Evolutionary conservation across 208 protist genomes (phyloP), one percentile per base, ranked within the genome.

Genomic region (Leishmania arabica): DNA sequence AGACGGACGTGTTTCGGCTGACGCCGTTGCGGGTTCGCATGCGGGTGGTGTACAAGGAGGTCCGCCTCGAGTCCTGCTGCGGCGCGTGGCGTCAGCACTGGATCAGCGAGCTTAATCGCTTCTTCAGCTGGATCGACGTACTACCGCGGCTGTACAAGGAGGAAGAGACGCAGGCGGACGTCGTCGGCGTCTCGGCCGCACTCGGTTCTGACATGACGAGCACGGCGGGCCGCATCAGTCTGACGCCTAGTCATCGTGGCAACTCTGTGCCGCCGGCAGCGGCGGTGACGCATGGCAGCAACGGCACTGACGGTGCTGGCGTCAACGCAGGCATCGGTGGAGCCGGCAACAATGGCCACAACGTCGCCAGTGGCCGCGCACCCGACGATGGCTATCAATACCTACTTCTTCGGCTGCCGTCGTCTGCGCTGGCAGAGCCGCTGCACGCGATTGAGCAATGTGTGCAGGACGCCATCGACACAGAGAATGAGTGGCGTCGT

Each of bases 1-100:
- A 91, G 81, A 98, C 93, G 64, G 91, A 94, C 21, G 89, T 95
- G 62, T 98, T 95, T 85, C 84, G 81, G 13, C 88, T 98, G 42
- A 83, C 81, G n/a, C 95, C 95, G 47, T 77, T 98, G 80, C 95
- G 92, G 11, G 89, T 98, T 49, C 90, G 88, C 47, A 95, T 98
- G 91, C 84, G 89, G 3, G 91, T 98, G 34, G 81, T 95, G 75
- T 95, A 91, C 79, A 95, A 94, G 81, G 89, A 96, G 62, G 91
- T 96, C 53, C 80, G 84, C 6, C 84, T 98, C 11, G 89, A 95
- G 76, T 83, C 85, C 3, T 77, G 91, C 17, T 87, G 86, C 31
- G 81, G 89, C 2, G 86, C 83, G 56, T 98, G 93, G 90, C 88
- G 93, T 9, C 78, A 89, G 60, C 88, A 98, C 90, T 98, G 95